Evolutionary conservation across 2,329 filamentous ascomycete genomes (phyloP).

Genomic region (Diaporthe sp.): DNA sequence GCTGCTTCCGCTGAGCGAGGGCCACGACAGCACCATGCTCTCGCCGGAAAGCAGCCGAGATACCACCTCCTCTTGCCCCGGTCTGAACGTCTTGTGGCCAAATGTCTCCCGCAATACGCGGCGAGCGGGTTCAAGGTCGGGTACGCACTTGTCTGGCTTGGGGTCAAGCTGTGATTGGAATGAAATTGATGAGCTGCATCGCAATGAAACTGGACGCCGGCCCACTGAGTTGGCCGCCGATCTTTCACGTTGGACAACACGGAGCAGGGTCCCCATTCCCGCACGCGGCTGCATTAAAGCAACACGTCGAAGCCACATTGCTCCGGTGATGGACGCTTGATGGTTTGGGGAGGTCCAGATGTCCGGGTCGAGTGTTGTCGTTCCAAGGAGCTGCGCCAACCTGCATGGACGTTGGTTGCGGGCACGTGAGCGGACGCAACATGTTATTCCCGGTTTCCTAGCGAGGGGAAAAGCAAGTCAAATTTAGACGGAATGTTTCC

Average conservation of each 20-base stretch:
- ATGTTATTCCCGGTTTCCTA: background rate
- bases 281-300: background rate
- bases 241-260: background rate
- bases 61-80: background rate
- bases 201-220: background rate
- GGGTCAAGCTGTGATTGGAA: background rate
- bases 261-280: no score
- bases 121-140: background rate
- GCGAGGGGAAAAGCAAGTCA: background rate
- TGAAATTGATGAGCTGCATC: background rate
- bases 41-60: background rate
- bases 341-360: background rate
- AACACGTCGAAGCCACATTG: slow-evolving; percentile 9
- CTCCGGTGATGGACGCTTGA: background rate
- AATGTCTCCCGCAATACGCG: background rate
- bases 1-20: background rate
- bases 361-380: background rate
- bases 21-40: background rate
- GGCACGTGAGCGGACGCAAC: background rate
- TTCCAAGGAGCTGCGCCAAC: background rate
- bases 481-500: background rate
- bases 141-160: background rate
- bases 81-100: background rate
- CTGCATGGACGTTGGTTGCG: background rate
- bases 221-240: background rate